phyloP scores from a whole-genome alignment of 208 protist genomes.

The Leptomonas pyrrhocoris region DNA sequence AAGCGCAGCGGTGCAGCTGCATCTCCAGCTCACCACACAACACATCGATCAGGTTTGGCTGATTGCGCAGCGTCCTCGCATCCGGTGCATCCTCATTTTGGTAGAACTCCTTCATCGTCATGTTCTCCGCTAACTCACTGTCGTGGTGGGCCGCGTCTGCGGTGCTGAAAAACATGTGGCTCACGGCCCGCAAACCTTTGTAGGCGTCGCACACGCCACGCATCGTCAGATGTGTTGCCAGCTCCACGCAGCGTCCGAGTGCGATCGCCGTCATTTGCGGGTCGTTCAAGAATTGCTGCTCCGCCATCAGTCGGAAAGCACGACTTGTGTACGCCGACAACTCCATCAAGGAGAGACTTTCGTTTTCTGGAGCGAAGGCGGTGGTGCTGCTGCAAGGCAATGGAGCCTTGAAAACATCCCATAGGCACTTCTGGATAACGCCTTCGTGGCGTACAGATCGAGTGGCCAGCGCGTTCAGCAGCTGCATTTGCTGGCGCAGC shows the following conservation, averaged over 20 bases:
- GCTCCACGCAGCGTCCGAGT: slow-evolving; percentile 74
- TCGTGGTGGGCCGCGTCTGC: slow-evolving; percentile 58
- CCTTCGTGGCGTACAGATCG: slow-evolving; percentile 67
- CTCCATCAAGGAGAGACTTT: not conserved
- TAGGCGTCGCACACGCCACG: slow-evolving; percentile 52
- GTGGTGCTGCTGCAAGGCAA: not conserved
- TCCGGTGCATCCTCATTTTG: slow-evolving; percentile 13
- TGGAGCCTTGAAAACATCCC: slow-evolving; percentile 67
- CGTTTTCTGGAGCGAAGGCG: not conserved
- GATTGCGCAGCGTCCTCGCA: slow-evolving; percentile 43
- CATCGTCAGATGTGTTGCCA: slow-evolving; percentile 45
- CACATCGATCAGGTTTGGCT: slow-evolving; percentile 82
- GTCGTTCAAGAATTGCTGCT: slow-evolving; percentile 61
- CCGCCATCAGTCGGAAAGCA: slow-evolving; percentile 58
- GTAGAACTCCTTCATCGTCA: slow-evolving; percentile 33
- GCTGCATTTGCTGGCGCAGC: slow-evolving; percentile 27
- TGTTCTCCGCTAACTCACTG: slow-evolving; percentile 29
- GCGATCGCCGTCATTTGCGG: slow-evolving; percentile 68
- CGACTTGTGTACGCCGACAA: slow-evolving; percentile 52
- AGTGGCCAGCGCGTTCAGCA: slow-evolving; percentile 29
- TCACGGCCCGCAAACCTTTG: slow-evolving; percentile 47
- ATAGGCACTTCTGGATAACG: slow-evolving; percentile 61
- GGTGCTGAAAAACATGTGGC: slow-evolving; percentile 71
- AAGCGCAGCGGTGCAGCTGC: slow-evolving; percentile 30
- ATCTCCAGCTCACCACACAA: slow-evolving; percentile 71